Conservation (phyloP, 495 filamentous ascomycete species). For the Penicillium lividum region DNA sequence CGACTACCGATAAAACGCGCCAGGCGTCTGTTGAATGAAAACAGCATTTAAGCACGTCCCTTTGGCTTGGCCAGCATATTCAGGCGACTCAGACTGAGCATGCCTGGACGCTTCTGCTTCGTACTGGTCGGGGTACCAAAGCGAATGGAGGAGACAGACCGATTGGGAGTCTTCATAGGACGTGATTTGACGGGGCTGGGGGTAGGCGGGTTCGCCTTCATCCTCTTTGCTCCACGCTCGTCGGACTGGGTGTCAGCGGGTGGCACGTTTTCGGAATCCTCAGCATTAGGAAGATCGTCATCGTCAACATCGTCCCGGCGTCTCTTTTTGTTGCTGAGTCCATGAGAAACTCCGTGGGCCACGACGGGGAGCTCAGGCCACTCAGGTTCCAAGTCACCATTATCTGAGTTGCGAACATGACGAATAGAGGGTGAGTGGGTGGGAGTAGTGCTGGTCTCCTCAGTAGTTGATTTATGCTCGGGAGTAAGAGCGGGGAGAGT, state of each 20-base stretch:
- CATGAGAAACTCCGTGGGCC: constrained; percentile 72
- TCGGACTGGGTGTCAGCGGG: constrained; percentile 37
- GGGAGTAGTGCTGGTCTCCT: constrained; percentile 3
- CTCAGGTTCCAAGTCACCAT: constrained; percentile 7
- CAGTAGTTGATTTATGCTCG: constrained; percentile 24
- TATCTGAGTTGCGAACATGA: constrained; percentile 37
- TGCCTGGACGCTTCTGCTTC: constrained; percentile 34
- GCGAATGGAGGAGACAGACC: constrained; percentile 34
- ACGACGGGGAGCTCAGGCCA: constrained; percentile 46
- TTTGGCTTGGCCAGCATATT: constrained; percentile 56
- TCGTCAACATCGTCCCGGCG: constrained; percentile 53
- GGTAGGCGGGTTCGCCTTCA: constrained; percentile 37
- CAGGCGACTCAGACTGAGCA: constrained; percentile 50
- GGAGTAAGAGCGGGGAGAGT: constrained; percentile 43
- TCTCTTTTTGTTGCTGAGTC: constrained; percentile 74
- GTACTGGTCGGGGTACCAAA: constrained; percentile 41
- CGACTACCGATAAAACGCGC: constrained; percentile 9
- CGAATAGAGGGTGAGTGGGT: constrained; percentile 35
- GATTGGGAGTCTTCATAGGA: constrained; percentile 31
- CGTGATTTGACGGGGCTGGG: constrained; percentile 44
- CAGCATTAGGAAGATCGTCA: constrained; percentile 48
- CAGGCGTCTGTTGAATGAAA: constrained; percentile 10
- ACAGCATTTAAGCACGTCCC: constrained; percentile 28
- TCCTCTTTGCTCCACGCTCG: constrained; percentile 45
- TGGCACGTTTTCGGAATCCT: constrained; percentile 44